Percentiles rank a stretch among this genome's conserved stretches.
These are phyloP conservation scores for Beauveria rudraprayagi DNA, from an alignment of 2,329 filamentous ascomycete genomes.

Conservation along the genomic window DNA sequence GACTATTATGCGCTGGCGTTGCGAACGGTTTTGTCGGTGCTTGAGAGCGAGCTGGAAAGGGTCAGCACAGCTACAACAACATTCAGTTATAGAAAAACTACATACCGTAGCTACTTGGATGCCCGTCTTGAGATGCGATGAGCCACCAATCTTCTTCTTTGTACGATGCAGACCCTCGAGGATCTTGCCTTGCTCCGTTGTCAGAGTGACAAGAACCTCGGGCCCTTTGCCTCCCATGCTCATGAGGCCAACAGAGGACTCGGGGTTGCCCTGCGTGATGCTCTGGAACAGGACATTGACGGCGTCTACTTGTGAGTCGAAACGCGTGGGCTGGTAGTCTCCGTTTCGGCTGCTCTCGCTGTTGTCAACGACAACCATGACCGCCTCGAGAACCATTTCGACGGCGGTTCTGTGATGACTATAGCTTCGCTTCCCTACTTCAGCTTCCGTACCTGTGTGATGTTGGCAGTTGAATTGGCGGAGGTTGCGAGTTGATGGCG, in stretches of 20 bases:
- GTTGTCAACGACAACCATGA: conserved; percentile 99
- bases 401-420: conserved; percentile 28
- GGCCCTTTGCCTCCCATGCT: conserved; percentile 98
- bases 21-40: conserved; percentile 95
- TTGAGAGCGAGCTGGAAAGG: conserved; percentile 75
- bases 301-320: conserved; percentile 92
- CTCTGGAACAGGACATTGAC: conserved; percentile 92
- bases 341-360: conserved; percentile 98
- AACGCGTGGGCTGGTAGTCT: conserved; percentile 84
- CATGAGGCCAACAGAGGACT: conserved; percentile 96
- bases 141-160: conserved; percentile 82
- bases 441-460: neutral
- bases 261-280: conserved; percentile 90
- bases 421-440: neutral
- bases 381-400: conserved; percentile 97
- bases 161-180: conserved; percentile 86
- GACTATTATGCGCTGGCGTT: conserved; percentile 92
- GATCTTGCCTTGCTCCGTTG: conserved; percentile 92
- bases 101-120: conserved; percentile 92
- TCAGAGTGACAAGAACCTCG: conserved; percentile 92
- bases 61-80: conserved; percentile 59
- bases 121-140: conserved; percentile 79
- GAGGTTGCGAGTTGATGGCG: conserved; percentile 2
- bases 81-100: conserved; percentile 10
- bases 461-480: neutral